Percentiles rank a stretch among this genome's conserved stretches.
phyloP scores from a whole-genome alignment of 257 asterid species.

The Paulownia fortunei region DNA sequence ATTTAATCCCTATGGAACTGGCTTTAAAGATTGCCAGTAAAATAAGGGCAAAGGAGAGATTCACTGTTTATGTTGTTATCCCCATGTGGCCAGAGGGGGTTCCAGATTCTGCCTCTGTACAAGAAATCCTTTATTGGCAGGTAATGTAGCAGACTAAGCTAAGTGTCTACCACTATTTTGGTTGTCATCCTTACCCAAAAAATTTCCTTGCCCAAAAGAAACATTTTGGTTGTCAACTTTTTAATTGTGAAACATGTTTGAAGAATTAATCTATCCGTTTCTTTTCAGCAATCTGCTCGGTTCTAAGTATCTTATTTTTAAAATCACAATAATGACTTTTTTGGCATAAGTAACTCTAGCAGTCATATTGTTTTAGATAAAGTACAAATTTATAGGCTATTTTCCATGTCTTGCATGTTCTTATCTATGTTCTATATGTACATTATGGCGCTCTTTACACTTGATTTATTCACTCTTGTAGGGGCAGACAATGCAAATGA shows the following conservation, averaged over 20 bases:
- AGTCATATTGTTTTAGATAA: too few relatives aligned
- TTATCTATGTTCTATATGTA: too few relatives aligned
- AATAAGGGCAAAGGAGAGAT: conserved; percentile 79
- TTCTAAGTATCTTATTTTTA: too few relatives aligned
- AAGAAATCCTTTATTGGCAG: conserved; percentile 97
- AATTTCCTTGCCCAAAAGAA: too few relatives aligned
- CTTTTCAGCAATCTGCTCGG: not conserved
- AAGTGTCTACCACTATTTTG: too few relatives aligned
- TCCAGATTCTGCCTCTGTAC: conserved; percentile 86
- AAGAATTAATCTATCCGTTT: not conserved
- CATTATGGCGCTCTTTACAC: conserved; percentile 1
- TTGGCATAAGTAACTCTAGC: too few relatives aligned
- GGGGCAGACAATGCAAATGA: conserved; percentile 76
- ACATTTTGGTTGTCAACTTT: not conserved
- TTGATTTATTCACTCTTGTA: conserved; percentile 33
- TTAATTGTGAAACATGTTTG: not conserved
- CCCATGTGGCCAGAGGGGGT: conserved; percentile 99
- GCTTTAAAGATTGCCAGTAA: conserved; percentile 88
- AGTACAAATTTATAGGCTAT: too few relatives aligned
- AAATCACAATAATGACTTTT: too few relatives aligned
- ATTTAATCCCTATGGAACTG: conserved; percentile 88
- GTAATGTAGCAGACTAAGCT: conserved; percentile 37
- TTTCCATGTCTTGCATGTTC: too few relatives aligned
- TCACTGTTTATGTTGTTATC: conserved; percentile 76
- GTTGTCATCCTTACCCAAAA: too few relatives aligned